Base-by-base conservation (phyloP, 2,329 filamentous ascomycete genomes). In the Anisogramma anomala region DNA sequence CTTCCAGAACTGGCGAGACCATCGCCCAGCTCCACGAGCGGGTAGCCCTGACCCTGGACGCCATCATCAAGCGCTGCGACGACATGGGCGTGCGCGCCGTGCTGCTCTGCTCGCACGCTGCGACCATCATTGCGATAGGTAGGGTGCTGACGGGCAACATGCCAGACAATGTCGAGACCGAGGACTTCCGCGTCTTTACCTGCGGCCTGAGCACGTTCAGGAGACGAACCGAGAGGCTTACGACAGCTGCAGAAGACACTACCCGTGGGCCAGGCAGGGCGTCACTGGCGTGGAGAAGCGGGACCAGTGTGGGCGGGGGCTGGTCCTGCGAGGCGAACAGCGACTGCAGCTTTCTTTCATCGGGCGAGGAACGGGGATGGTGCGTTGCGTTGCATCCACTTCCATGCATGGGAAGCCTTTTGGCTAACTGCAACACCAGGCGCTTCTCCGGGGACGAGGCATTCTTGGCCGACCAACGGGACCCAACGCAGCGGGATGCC, bases 291-390 rank as follows among this genome's bases (percentile, higher is more conserved):
- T 84, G 79, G 80, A 69, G 63, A 49, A 62, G 60, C 46, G 74
- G 72, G 0, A 68, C 63, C 17, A 82, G 81, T 15, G 72, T 88
- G 28, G 67, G 71, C 19, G 86, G 85, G 27, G 82, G 81, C 20
- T 98, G 89, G 89, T 70, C 76, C 30, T 88, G 86, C 55, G 72
- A 77, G 45, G 57, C 74, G 39, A 89, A 94, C 63, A 86, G 86
- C 13, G 85, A 94, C 58, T 94, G 87, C 55, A 79, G 74, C 45
- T 94, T 89, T 61, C 65, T 96, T 50, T 76, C 69, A 40, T 72
- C 73, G 41, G 89, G 89, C 6, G 81, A 83, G 53, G 89, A 96
- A 62, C 72, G 88, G 65, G 87, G 87, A 56, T 96, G 89, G 87
- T 91, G 54, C 58, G 72, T 67, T 23, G 6, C 9, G 6, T 23